A percentile compares a stretch with the other conserved stretches of the same genome.
Evolutionary conservation across 257 asterid genomes (phyloP).

Genomic region (Cordia subcordata): DNA sequence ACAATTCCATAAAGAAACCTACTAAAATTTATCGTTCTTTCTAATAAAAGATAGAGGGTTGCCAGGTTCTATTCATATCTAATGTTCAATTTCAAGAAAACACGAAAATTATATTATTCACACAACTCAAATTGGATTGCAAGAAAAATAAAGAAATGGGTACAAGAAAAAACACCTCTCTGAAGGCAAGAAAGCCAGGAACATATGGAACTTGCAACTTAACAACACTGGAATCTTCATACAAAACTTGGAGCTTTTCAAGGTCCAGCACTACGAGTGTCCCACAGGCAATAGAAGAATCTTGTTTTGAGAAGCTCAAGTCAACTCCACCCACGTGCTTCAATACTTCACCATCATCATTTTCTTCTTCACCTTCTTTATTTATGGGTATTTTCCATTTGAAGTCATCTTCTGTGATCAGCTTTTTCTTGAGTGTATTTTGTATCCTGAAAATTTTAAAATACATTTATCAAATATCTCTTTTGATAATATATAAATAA

Average conservation of each 20-base stretch:
- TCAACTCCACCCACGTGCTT: conserved; percentile 81
- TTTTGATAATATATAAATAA: not conserved
- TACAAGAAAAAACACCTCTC: conserved; percentile 46
- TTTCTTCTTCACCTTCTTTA: conserved; percentile 12
- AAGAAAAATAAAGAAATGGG: conserved; percentile 2
- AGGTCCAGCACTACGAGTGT: conserved; percentile 70
- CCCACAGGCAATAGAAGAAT: conserved; percentile 74
- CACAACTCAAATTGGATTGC: not conserved
- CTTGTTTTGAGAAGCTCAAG: conserved; percentile 73
- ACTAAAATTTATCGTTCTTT: too few species aligned
- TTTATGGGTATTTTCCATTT: conserved; percentile 45
- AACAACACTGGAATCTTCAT: conserved; percentile 57
- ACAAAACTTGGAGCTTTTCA: conserved; percentile 46
- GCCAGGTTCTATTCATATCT: too few species aligned
- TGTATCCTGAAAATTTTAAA: conserved; percentile 42
- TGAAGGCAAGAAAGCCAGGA: conserved; percentile 88
- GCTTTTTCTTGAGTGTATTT: conserved; percentile 47
- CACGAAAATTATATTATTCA: not conserved
- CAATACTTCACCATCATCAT: conserved; percentile 26
- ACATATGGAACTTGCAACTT: conserved; percentile 62
- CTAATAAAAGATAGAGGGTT: too few species aligned
- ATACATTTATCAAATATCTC: not conserved
- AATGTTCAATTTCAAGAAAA: not conserved
- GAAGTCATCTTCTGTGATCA: conserved; percentile 52
- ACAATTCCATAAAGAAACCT: too few species aligned